Evolutionary conservation across 345 rosid species (phyloP), one percentile per base, ranked within the genome.

Genomic region (Rhodamnia argentea): DNA sequence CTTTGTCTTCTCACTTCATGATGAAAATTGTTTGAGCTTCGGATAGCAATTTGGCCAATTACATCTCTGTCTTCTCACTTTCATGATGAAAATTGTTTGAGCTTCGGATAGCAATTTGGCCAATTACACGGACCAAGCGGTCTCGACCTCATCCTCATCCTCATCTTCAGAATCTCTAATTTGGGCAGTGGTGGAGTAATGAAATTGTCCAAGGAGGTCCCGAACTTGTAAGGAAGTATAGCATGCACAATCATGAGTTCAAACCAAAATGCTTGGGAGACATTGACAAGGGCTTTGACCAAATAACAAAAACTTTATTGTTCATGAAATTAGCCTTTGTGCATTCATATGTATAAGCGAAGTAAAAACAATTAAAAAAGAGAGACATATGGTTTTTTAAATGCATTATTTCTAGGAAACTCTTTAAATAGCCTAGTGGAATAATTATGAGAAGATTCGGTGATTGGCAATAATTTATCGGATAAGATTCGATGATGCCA

Each of bases 401-500:
- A 7, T 27, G 22, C 75, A 15, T 62, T 62, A 1, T 62, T 16
- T 29, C 75, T 27, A 62, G 22, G 42, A 29, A 62, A 62, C 42
- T 3, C 42, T 29, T 3, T 62, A 60, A n/a, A 27, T 27, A 3
- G 52, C 52, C 13, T 50, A 50, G 52, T 11, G 52, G 52, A 11
- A 50, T 58, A 26, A 0, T 4, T 60, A 1, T 29, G 29, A 27
- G 29, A 60, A 60, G 40, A 60, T 60, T 0, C 0, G 3, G 40
- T 14, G 14, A 1, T 37, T 13, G 16, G 29, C 22, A 27, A 1
- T 62, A 62, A 14, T 14, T 62, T 62, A 7, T 10, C 3, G 14
- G 13, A 14, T 62, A 60, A 27, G 1, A 7, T 58, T 58, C 0
- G 37, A 62, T 27, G 75, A 0, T 7, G 75, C 22, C 0, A 18